phyloP scores from a whole-genome alignment of 2,329 filamentous ascomycete species.

The Fusarium sp. region DNA sequence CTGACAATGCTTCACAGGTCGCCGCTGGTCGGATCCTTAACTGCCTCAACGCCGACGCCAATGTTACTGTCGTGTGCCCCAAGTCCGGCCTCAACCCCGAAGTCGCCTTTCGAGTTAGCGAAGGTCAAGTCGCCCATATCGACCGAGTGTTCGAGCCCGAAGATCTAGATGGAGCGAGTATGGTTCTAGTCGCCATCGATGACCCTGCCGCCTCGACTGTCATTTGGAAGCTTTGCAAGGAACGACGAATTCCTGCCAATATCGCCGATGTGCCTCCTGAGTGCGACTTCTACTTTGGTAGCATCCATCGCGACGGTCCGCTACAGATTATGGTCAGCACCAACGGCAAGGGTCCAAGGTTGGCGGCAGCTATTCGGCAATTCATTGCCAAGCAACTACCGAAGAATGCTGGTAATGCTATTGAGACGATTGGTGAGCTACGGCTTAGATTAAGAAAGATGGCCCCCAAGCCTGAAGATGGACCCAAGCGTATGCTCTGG shows the following conservation, averaged over 20 bases:
- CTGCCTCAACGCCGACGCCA: slow-evolving; percentile 93
- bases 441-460: slow-evolving; percentile 82
- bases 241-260: slow-evolving; percentile 86
- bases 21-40: slow-evolving; percentile 94
- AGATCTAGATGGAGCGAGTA: slow-evolving; percentile 85
- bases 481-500: slow-evolving; percentile 92
- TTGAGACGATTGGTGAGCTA: slow-evolving; percentile 84
- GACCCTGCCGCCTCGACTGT: slow-evolving; percentile 89
- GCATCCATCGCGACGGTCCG: slow-evolving; percentile 92
- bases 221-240: slow-evolving; percentile 95
- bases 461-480: slow-evolving; percentile 78
- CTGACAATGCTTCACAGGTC: slow-evolving; percentile 70
- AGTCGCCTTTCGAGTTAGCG: slow-evolving; percentile 82
- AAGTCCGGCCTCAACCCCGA: slow-evolving; percentile 85
- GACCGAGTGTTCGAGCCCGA: slow-evolving; percentile 86
- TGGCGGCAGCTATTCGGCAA: slow-evolving; percentile 87
- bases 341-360: slow-evolving; percentile 92
- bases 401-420: slow-evolving; percentile 83
- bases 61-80: slow-evolving; percentile 87
- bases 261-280: slow-evolving; percentile 97
- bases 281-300: slow-evolving; percentile 99
- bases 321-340: slow-evolving; percentile 99
- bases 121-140: slow-evolving; percentile 81
- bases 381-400: slow-evolving; percentile 84
- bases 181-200: slow-evolving; percentile 95